Percentiles rank a stretch among this genome's conserved stretches.
Conservation (phyloP, 176 grass and related monocot species). For the Zea luxurians region DNA sequence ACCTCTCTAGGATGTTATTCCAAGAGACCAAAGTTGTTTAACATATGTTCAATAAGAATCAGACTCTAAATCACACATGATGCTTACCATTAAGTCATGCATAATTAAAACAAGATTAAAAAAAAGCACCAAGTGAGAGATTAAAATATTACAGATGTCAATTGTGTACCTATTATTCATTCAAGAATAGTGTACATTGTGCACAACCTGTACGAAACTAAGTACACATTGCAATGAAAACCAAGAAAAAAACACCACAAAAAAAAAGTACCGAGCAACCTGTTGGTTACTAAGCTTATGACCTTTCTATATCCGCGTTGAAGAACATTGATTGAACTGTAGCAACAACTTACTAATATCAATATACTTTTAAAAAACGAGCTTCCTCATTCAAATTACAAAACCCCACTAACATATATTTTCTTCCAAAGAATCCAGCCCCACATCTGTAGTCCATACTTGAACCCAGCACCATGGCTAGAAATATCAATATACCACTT, state of each 20-base stretch:
- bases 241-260: not conserved
- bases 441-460: not conserved
- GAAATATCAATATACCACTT: constrained; percentile 3
- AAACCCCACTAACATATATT: not conserved
- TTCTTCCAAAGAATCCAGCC: not conserved
- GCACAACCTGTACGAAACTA: not conserved
- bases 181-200: not conserved
- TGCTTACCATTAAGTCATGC: not conserved
- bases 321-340: not conserved
- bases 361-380: not conserved
- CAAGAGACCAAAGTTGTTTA: not conserved
- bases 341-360: not conserved
- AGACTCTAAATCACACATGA: not conserved
- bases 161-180: not conserved
- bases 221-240: not conserved
- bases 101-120: not conserved
- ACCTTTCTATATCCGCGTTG: not conserved
- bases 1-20: not conserved
- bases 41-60: not conserved
- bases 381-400: not conserved
- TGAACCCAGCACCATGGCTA: not conserved
- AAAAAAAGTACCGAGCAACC: not conserved
- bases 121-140: not conserved
- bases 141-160: not conserved
- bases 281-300: not conserved